phyloP scores from a whole-genome alignment of 2,329 filamentous ascomycete genomes.

The Colletotrichum ledebouriae region DNA sequence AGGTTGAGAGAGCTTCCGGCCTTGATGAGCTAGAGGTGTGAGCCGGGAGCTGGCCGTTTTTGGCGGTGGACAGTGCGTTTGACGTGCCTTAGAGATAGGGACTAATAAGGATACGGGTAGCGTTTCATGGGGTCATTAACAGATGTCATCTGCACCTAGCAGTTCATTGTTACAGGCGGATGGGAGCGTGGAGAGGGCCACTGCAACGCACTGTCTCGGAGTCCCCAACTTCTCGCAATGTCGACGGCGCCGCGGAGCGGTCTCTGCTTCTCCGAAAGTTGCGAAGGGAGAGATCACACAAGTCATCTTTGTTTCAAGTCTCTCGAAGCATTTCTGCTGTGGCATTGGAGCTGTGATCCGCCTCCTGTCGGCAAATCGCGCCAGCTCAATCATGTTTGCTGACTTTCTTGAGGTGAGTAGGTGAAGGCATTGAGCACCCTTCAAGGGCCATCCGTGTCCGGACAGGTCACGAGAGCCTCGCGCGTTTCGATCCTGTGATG shows the following conservation, averaged over 20 bases:
- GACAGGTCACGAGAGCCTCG: no score
- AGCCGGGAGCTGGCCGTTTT: slow-evolving; percentile 1
- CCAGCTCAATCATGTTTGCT: no score
- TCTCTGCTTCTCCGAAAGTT: background rate
- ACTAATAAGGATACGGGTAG: slow-evolving; percentile 12
- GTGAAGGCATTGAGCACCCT: no score
- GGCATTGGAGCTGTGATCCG: no score
- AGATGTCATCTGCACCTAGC: slow-evolving; percentile 19
- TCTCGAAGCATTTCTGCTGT: background rate
- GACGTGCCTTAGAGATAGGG: slow-evolving; percentile 16
- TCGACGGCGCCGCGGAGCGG: background rate
- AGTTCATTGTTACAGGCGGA: background rate
- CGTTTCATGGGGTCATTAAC: background rate
- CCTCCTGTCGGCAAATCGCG: no score
- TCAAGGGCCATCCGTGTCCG: no score
- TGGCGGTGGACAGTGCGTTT: slow-evolving; percentile 19
- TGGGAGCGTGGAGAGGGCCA: background rate
- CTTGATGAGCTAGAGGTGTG: background rate
- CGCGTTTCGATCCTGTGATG: background rate
- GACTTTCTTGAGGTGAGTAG: no score
- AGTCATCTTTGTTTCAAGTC: background rate
- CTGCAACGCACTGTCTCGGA: slow-evolving; percentile 37
- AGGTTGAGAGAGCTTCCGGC: slow-evolving; percentile 1
- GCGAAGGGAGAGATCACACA: background rate
- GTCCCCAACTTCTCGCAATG: slow-evolving; percentile 4